Evolutionary conservation across 2,329 filamentous ascomycete genomes (phyloP), one percentile per base, ranked within the genome.

Genomic region (Aschersonia sp.): DNA sequence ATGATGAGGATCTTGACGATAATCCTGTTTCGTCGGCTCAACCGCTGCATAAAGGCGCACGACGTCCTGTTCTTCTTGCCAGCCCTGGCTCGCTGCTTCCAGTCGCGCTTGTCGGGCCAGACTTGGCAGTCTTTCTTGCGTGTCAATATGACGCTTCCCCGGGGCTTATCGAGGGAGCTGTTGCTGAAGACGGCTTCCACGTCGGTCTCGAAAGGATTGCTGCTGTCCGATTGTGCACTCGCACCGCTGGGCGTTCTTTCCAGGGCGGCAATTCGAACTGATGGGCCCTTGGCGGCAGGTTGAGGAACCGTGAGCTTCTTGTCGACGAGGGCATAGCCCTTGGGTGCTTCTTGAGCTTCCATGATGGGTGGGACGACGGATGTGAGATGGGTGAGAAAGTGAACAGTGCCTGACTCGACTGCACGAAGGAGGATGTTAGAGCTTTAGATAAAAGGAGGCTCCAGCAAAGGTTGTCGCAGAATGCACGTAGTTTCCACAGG

Each of bases 101-200:
- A 79, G 57, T 79, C 71, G 30, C 72, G 68, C 56, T 76, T 71
- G 48, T 73, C 72, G 5, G 77, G 77, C 77, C 77, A 81, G 14
- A 79, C 74, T 43, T 72, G 66, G 55, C 70, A 73, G 50, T 80
- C 74, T 45, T 58, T 62, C 50, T 67, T 67, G 47, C 68, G 54
- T 22, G 53, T 51, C 31, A 57, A 47, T 6, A 59, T 49, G 7
- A 57, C 52, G 39, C 55, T 59, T 45, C 50, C 54, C n/a, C 57
- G 52, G 6, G 57, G 53, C 43, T 55, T 71, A 62, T 53, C 55
- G 29, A 57, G 57, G 49, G 62, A 64, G 44, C 56, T 57, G 43
- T 62, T 56, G 11, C 70, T 63, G 43, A 70, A 59, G 62, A 72
- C 69, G 37, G 72, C 74, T 58, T 79, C 76, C 45, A 79, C 64